Evolutionary conservation across 192 early-diverging fungal species (phyloP), one percentile per base, ranked within the genome.

Genomic region (Coemansia sp.): DNA sequence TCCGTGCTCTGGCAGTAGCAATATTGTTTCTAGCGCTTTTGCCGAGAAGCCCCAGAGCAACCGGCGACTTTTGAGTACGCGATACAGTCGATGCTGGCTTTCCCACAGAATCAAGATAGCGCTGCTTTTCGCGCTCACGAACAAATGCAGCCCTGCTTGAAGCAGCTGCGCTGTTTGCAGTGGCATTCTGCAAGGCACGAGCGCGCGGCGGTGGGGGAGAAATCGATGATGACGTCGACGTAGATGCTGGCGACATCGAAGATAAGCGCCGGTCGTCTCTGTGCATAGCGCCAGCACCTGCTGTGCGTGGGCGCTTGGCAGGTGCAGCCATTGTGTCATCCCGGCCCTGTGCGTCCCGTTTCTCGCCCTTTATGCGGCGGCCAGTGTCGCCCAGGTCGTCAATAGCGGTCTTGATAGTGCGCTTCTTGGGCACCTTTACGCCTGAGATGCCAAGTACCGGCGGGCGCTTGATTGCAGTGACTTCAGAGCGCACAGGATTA

Each of bases 121-220:
- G 69, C 58, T 72, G 69, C 25, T 64, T 58, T 62, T 77, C 75
- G 64, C 75, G 69, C 62, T 77, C 75, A 21, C 75, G 75, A 6
- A 77, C 59, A 65, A 77, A 77, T 7, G 62, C 65, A 22, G 70
- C 75, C 47, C 75, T 32, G 49, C 58, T 62, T 14, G 60, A 63
- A 8, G 51, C 11, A 9, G 65, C 65, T 9, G 48, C n/a, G 48
- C 48, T 25, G 21, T 35, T 19, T 29, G 15, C 55, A 54, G 58
- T 1, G 2, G 65, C 21, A 19, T 32, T 48, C 23, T 55, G 54
- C 29, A 38, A 17, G 11, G 54, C 24, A 15, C 14, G 32, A 4
- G 37, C 51, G 22, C 50, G 50, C 22, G 66, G 25, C 8, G 32
- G 35, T 39, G 58, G 25, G 1, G 17, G 51, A 10, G 58, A 25